Conservation (phyloP, 495 filamentous ascomycete species). For the Penicillium steckii region DNA sequence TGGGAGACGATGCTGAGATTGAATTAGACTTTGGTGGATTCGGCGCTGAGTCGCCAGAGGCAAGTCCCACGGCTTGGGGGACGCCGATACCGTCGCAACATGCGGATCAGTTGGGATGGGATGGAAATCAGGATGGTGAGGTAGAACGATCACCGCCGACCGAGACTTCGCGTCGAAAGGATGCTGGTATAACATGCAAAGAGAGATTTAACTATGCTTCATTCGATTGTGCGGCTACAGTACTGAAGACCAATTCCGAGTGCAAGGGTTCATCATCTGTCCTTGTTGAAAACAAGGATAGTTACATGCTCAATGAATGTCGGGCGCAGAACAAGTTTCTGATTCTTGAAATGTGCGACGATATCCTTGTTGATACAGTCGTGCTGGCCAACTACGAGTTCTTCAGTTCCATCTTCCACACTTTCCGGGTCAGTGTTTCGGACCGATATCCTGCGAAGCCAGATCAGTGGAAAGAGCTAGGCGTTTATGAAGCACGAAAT, state of each 20-base stretch:
- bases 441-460: constrained; percentile 90
- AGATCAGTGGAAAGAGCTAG: constrained; percentile 88
- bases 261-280: constrained; percentile 84
- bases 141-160: constrained; percentile 35
- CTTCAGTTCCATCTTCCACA: constrained; percentile 94
- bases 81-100: constrained; percentile 33
- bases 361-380: constrained; percentile 93
- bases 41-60: constrained; percentile 42
- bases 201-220: constrained; percentile 97
- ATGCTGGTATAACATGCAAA: constrained; percentile 92
- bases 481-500: constrained; percentile 86
- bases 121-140: constrained; percentile 23
- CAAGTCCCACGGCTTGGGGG: constrained; percentile 38
- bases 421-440: constrained; percentile 84
- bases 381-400: constrained; percentile 98
- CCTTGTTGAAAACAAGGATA: constrained; percentile 94
- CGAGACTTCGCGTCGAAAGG: constrained; percentile 65
- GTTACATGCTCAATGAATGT: constrained; percentile 96
- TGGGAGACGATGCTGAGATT: constrained; percentile 90
- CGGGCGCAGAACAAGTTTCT: constrained; percentile 86
- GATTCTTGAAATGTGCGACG: constrained; percentile 85
- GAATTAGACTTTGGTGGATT: constrained; percentile 83
- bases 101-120: constrained; percentile 21
- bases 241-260: constrained; percentile 84
- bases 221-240: constrained; percentile 91